These are phyloP conservation scores for Linum usitatissimum DNA, from an alignment of 345 rosid genomes.

Conservation along the genomic window DNA sequence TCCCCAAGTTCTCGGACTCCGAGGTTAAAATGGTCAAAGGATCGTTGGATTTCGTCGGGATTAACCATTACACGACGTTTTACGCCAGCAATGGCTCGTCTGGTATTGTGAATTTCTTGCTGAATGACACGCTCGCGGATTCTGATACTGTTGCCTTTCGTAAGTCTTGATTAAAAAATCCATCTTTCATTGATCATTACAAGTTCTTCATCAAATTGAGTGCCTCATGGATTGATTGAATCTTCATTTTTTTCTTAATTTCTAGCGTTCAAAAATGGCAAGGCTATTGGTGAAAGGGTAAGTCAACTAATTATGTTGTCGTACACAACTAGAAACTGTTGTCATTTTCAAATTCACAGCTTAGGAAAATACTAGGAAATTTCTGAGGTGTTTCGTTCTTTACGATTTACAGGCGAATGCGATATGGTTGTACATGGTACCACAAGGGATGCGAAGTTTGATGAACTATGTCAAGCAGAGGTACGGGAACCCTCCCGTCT, in stretches of 20 bases:
- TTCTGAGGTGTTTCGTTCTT: no score
- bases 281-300: not conserved
- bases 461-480: constrained; percentile 13
- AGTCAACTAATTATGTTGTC: not conserved
- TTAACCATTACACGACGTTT: constrained; percentile 9
- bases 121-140: constrained; percentile 10
- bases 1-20: not conserved
- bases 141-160: not conserved
- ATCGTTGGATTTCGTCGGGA: constrained; percentile 13
- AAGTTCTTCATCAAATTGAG: not conserved
- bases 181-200: no score
- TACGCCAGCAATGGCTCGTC: constrained; percentile 20
- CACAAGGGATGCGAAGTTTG: constrained; percentile 9
- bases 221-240: not conserved
- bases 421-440: constrained; percentile 3
- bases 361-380: no score
- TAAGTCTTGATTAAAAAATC: not conserved
- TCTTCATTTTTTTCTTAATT: not conserved
- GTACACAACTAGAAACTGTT: not conserved
- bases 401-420: not conserved
- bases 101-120: constrained; percentile 24
- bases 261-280: not conserved
- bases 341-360: no score
- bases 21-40: not conserved
- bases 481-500: constrained; percentile 4